Conservation (phyloP, 345 rosid species). For the Eucalyptus dawsonii region DNA sequence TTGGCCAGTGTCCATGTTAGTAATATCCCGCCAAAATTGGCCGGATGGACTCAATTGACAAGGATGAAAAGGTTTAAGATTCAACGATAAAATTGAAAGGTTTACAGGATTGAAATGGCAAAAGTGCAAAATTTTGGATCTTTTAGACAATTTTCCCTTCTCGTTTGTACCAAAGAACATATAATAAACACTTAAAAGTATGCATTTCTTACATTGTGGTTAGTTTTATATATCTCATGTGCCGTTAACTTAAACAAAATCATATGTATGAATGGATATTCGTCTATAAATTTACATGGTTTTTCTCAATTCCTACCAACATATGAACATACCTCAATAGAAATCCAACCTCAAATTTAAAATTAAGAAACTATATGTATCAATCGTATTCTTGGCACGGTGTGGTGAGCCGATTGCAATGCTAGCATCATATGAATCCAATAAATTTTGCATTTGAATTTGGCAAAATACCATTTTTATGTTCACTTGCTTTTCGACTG, state of each 20-base stretch:
- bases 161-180: neutral
- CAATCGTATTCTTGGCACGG: neutral
- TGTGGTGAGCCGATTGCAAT: accelerated
- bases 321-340: neutral
- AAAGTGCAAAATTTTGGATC: too few relatives aligned
- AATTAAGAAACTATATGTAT: neutral
- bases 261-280: neutral
- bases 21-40: too few relatives aligned
- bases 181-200: neutral
- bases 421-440: neutral
- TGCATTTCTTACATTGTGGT: neutral
- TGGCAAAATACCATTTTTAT: neutral
- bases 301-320: neutral
- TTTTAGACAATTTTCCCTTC: too few relatives aligned
- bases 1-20: accelerated
- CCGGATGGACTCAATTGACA: too few relatives aligned
- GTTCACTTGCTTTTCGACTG: neutral
- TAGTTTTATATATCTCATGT: neutral
- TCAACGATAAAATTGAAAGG: too few relatives aligned
- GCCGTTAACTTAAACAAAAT: neutral
- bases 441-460: neutral
- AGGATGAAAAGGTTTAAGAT: too few relatives aligned
- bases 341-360: neutral
- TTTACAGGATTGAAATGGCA: too few relatives aligned
- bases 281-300: neutral